Evolutionary conservation across 2,329 filamentous ascomycete species (phyloP).

Genomic region (Colletotrichum sp.): DNA sequence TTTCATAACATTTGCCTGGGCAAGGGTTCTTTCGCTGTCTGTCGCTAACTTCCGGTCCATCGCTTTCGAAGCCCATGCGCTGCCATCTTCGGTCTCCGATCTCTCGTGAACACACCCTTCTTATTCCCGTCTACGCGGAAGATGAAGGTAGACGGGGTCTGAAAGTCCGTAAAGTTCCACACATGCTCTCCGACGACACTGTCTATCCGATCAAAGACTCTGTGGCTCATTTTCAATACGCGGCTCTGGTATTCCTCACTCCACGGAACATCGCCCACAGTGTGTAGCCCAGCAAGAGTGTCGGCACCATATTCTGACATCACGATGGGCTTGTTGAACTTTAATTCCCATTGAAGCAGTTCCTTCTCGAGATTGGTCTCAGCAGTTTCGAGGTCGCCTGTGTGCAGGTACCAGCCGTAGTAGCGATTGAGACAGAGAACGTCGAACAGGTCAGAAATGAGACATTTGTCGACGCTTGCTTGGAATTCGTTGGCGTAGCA

Average conservation of each 20-base stretch:
- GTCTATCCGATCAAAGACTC: constrained; percentile 31
- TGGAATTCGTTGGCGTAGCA: constrained; percentile 26
- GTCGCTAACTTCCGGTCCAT: constrained; percentile 4
- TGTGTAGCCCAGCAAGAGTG: constrained; percentile 30
- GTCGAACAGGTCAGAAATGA: constrained; percentile 29
- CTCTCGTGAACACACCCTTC: constrained; percentile 29
- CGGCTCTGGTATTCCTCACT: constrained; percentile 32
- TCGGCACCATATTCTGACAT: constrained; percentile 35
- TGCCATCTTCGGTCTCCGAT: constrained; percentile 26
- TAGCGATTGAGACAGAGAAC: constrained; percentile 33
- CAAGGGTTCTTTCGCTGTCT: background rate
- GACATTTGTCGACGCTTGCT: constrained; percentile 18
- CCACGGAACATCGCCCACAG: constrained; percentile 28
- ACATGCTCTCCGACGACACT: constrained; percentile 32
- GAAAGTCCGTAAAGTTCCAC: constrained; percentile 31
- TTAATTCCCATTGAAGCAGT: constrained; percentile 26
- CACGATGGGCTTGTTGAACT: constrained; percentile 32
- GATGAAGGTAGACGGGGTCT: constrained; percentile 21
- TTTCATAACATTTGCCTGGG: too few species aligned
- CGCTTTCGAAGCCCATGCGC: constrained; percentile 19
- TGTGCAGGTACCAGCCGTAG: constrained; percentile 31
- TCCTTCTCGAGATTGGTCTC: constrained; percentile 27
- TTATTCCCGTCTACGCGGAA: constrained; percentile 28
- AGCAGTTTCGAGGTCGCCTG: constrained; percentile 26
- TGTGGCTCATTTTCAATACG: constrained; percentile 31